Base-by-base conservation (phyloP, 2,329 filamentous ascomycete genomes). In the Trichoderma cornu-damae region DNA sequence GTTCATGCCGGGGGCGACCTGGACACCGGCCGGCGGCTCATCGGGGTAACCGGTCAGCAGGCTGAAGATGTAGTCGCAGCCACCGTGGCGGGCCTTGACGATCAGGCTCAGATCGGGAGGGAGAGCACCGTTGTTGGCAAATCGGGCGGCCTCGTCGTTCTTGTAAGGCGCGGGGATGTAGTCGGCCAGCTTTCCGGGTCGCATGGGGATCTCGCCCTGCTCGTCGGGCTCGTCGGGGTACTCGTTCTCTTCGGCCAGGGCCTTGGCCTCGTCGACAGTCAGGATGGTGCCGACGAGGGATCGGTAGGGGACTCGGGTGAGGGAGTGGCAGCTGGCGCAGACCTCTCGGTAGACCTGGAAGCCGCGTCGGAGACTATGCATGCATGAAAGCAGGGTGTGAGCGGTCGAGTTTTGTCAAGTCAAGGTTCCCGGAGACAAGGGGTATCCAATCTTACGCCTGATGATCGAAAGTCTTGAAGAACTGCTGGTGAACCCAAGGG, bases 331-430 rank as follows among this genome's bases (percentile, higher is more conserved):
- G 68, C 90, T 90, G 61, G 92, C 86, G 83, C 94, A 99, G 70
- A 99, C 94, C 79, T 99, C 94, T 67, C 88, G 90, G 83, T 99
- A 99, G 72, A 99, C 94, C 79, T 96, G 92, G 86, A 97, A 99
- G 78, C 94, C 94, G 80, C 94, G 92, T 75, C 94, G 94, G 66
- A 99, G 91, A 69, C 92, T 96, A 65, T 47, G 38, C 14, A 8
- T 14, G 8, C 6, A 11, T 16, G 38, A 38, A 38, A 30, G 22
- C 43, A 22, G 32, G 22, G 18, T 47, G 52, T 55, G 22, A 55
- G 52, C 52, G 18, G 24, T 22, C 32, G 32, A 51, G 38, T 47
- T 28, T 16, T 32, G 34, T 24, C 47, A 28, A 50, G 32, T 16
- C n/a, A 12, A 30, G 24, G 12, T 43, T 22, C 16, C 47, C 50